Base-by-base conservation (phyloP, 768 basidiomycete species). In the Hebeloma cylindrosporum region DNA sequence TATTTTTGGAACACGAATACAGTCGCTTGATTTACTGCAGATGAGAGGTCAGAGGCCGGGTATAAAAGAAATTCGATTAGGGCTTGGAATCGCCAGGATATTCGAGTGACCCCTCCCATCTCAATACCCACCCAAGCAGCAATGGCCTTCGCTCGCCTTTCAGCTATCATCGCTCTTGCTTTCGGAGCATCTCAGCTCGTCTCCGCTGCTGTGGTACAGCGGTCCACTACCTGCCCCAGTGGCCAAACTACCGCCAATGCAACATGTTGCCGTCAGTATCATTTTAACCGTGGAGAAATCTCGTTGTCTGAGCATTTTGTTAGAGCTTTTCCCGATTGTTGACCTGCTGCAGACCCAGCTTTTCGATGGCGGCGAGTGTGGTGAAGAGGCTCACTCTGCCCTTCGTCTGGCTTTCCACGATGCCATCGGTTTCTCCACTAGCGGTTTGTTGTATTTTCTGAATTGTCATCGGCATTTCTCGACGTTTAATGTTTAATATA, bases 301-400 rank as follows among this genome's bases (percentile, higher is more conserved):
- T n/a, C n/a, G n/a, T n/a, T n/a, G n/a, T n/a, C n/a, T n/a, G n/a
- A n/a, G n/a, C n/a, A n/a, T 7, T 20, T 23, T 10, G 10, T 16
- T 25, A 32, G 16, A 8, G 26, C 21, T 28, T 3, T 16, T 35
- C 34, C 30, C 23, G 28, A 22, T 40, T 31, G 14, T 60, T 25
- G 54, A 64, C 57, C 59, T 61, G 40, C 48, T 69, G 14, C 66
- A 67, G 48, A 29, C 58, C 28, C 54, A 58, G 23, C 57, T 69
- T 17, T 68, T 68, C 57, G 63, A 67, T 29, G 56, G 56, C 23
- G 61, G 54, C 30, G 58, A 66, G 45, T 69, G 68, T 50, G 64
- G 66, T 32, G 66, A 68, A 48, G 61, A 57, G 33, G 54, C 52
- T 22, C 58, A 58, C 43, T 50, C 53, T 35, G 59, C 58, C 43